Percentiles rank a stretch among this genome's conserved stretches.
These are phyloP conservation scores for Saxispiralis lemnorum DNA, from an alignment of 495 filamentous ascomycete genomes.

Conservation along the genomic window DNA sequence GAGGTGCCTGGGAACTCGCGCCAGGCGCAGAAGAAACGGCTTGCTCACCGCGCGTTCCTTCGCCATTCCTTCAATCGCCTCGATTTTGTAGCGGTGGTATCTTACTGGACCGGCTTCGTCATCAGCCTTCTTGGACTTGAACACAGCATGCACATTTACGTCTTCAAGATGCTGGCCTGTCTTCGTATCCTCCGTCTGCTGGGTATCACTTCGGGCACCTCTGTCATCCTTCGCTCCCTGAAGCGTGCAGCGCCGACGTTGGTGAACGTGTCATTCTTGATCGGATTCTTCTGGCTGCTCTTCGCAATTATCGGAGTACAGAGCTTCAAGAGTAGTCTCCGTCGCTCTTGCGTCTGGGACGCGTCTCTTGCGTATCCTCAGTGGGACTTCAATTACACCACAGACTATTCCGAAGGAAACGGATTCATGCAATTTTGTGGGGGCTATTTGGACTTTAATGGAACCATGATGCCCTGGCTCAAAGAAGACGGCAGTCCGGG, in stretches of 20 bases:
- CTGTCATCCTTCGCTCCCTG: conserved; percentile 81
- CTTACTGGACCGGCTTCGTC: conserved; percentile 79
- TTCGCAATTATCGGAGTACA: conserved; percentile 95
- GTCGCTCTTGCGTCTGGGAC: conserved; percentile 71
- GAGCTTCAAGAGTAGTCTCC: conserved; percentile 89
- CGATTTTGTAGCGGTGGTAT: conserved; percentile 90
- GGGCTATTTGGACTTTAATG: conserved; percentile 52
- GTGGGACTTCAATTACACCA: conserved; percentile 16
- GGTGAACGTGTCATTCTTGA: conserved; percentile 87
- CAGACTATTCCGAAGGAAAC: conserved; percentile 24
- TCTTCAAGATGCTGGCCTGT: conserved; percentile 93
- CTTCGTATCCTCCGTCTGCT: conserved; percentile 79
- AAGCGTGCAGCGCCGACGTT: conserved; percentile 89
- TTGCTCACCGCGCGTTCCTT: conserved; percentile 83
- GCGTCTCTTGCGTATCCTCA: conserved; percentile 31
- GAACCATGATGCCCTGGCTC: conserved; percentile 48
- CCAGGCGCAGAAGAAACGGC: conserved; percentile 63
- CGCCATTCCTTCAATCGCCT: conserved; percentile 89
- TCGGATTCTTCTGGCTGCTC: conserved; percentile 96
- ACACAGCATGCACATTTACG: conserved; percentile 48
- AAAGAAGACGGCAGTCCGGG: conserved; percentile 29
- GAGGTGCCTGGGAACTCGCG: conserved; percentile 44
- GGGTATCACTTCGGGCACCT: conserved; percentile 75
- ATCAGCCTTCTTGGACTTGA: conserved; percentile 54
- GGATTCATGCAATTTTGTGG: conserved; percentile 65